These are phyloP conservation scores for Thalassiosira hispida DNA, from an alignment of 352 stramenopile genomes.

Conservation along the genomic window DNA sequence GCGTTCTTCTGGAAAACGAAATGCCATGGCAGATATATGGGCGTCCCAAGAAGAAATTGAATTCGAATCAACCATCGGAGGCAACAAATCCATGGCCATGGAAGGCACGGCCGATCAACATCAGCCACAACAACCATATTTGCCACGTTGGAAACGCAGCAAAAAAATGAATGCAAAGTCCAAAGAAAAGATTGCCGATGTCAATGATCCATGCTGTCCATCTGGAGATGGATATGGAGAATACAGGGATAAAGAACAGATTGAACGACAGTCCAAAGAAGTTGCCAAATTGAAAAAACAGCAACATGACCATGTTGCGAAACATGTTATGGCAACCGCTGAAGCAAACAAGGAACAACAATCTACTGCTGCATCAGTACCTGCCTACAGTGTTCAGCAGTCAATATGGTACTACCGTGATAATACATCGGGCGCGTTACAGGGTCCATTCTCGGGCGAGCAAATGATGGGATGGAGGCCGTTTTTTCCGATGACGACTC, in stretches of 20 bases:
- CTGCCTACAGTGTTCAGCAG: constrained; percentile 23
- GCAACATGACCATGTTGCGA: constrained; percentile 14
- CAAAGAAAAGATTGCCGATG: constrained; percentile 24
- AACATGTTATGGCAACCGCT: not conserved
- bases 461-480: constrained; percentile 79
- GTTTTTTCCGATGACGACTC: constrained; percentile 71
- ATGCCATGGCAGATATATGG: constrained; percentile 74
- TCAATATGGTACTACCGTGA: constrained; percentile 74
- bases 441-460: constrained; percentile 73
- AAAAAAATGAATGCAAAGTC: constrained; percentile 41
- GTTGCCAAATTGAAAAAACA: constrained; percentile 19
- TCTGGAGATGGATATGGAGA: constrained; percentile 49
- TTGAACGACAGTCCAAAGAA: constrained; percentile 43
- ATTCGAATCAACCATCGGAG: constrained; percentile 58
- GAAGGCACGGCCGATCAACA: constrained; percentile 40
- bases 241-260: constrained; percentile 58
- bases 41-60: constrained; percentile 80
- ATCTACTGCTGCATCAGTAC: not conserved
- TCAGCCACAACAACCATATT: constrained; percentile 37
- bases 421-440: constrained; percentile 56
- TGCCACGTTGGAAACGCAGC: constrained; percentile 50
- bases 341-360: not conserved
- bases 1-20: constrained; percentile 39
- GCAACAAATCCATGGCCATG: constrained; percentile 42
- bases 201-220: constrained; percentile 56